A percentile compares a stretch with the other conserved stretches of the same genome.
Conservation (phyloP, 2,329 filamentous ascomycete genomes). For the Biscogniauxia marginata region DNA sequence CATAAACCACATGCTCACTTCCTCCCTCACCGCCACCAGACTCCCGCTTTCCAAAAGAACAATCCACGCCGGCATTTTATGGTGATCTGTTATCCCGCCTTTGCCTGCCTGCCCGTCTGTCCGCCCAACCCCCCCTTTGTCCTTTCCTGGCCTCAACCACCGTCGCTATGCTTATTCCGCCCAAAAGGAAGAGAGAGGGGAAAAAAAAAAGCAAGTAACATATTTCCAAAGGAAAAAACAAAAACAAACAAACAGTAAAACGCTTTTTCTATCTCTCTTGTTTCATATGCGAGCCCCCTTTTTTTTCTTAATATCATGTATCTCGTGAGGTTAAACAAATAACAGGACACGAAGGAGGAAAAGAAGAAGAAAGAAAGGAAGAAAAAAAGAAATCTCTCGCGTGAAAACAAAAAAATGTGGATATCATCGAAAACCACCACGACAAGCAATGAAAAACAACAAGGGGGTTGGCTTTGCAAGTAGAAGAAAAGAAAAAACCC, state of each 20-base stretch:
- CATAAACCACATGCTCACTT: not conserved
- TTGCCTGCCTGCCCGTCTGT: slow-evolving; percentile 6
- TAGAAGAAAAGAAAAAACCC: too few relatives aligned
- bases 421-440: too few relatives aligned
- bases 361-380: slow-evolving; percentile 11
- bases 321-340: slow-evolving; percentile 8
- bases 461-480: too few relatives aligned
- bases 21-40: not conserved
- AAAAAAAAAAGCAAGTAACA: not conserved
- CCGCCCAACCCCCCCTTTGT: slow-evolving; percentile 12
- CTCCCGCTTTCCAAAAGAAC: not conserved
- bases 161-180: slow-evolving; percentile 1
- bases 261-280: slow-evolving; percentile 7
- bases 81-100: not conserved
- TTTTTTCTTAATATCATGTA: slow-evolving; percentile 1
- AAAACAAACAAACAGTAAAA: not conserved
- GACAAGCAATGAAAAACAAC: too few relatives aligned
- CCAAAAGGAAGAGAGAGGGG: not conserved
- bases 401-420: too few relatives aligned
- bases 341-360: slow-evolving; percentile 16
- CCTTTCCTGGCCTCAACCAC: not conserved
- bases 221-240: not conserved
- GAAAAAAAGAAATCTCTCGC: slow-evolving; percentile 9
- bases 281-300: slow-evolving; percentile 4
- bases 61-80: not conserved